These are phyloP conservation scores for Juncus inflexus DNA, from an alignment of 176 grass and related monocot genomes.

Conservation along the genomic window DNA sequence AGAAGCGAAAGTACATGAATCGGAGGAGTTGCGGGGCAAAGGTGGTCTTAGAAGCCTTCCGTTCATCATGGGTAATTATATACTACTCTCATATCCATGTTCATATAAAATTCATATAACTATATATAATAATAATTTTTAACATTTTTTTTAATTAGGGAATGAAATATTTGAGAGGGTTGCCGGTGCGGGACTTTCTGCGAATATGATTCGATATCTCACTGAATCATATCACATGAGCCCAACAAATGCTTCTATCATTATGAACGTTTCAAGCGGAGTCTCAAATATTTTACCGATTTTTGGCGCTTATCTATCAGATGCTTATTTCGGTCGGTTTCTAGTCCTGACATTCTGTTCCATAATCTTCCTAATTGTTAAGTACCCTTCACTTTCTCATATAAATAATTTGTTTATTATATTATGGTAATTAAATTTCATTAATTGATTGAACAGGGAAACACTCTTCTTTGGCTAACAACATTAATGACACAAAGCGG, in stretches of 20 bases:
- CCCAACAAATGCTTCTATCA: conserved; percentile 10
- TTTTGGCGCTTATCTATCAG: conserved; percentile 50
- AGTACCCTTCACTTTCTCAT: neutral
- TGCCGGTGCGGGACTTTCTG: conserved; percentile 40
- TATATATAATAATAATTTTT: neutral
- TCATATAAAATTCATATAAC: neutral
- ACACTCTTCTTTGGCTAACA: conserved; percentile 43
- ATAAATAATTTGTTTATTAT: neutral
- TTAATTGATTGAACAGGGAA: neutral
- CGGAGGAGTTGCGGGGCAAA: conserved; percentile 12
- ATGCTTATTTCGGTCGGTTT: conserved; percentile 50
- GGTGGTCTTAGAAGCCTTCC: conserved; percentile 65
- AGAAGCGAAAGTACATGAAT: too few species aligned
- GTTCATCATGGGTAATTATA: conserved; percentile 54
- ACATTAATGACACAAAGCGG: conserved; percentile 43
- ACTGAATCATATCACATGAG: conserved; percentile 43
- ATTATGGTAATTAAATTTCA: neutral
- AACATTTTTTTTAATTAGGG: conserved; percentile 24
- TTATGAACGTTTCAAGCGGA: conserved; percentile 41
- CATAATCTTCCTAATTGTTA: conserved; percentile 41
- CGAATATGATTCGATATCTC: conserved; percentile 71
- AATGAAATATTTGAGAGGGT: conserved; percentile 76
- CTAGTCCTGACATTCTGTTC: conserved; percentile 46
- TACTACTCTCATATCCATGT: neutral
- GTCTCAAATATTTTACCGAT: conserved; percentile 47